These are phyloP conservation scores for Boletus rubroflammeus DNA, from an alignment of 768 basidiomycete species.

Conservation along the genomic window DNA sequence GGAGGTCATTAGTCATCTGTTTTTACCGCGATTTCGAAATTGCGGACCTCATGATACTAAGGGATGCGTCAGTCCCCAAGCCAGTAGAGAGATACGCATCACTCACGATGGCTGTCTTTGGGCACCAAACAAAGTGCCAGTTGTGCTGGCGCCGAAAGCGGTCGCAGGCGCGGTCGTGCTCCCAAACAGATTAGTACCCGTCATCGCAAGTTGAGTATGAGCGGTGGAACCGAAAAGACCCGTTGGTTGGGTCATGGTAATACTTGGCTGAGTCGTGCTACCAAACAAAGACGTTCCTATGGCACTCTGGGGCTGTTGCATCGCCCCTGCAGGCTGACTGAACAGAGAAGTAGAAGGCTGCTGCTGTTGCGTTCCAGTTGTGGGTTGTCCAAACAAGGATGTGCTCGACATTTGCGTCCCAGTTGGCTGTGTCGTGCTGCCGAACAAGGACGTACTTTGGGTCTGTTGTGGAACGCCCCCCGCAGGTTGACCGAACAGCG, in stretches of 20 bases:
- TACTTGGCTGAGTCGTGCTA: slow-evolving; percentile 13
- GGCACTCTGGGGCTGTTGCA: slow-evolving; percentile 24
- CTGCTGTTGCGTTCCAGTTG: slow-evolving; percentile 34
- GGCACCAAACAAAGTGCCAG: slow-evolving; percentile 23
- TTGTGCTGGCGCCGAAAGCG: slow-evolving; percentile 1
- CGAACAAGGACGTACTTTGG: slow-evolving; percentile 30
- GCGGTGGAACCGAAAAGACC: slow-evolving; percentile 19
- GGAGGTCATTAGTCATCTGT: background rate
- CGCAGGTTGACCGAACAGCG: slow-evolving; percentile 38
- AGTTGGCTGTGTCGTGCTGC: slow-evolving; percentile 11
- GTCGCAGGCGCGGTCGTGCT: slow-evolving; percentile 7
- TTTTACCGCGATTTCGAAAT: background rate
- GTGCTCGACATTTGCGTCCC: slow-evolving; percentile 13
- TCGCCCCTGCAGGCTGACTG: slow-evolving; percentile 29
- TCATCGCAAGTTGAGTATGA: slow-evolving; percentile 19
- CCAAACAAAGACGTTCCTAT: slow-evolving; percentile 35
- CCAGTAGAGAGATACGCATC: background rate
- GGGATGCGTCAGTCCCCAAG: background rate
- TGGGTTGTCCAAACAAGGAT: slow-evolving; percentile 29
- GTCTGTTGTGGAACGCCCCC: slow-evolving; percentile 21
- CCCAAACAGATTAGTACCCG: slow-evolving; percentile 28
- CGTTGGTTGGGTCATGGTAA: slow-evolving; percentile 9
- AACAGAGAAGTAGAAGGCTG: slow-evolving; percentile 35
- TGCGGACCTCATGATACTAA: slow-evolving; percentile 28
- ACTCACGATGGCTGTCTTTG: slow-evolving; percentile 34